A percentile compares a stretch with the other conserved stretches of the same genome.
phyloP scores from a whole-genome alignment of 176 grass and related monocot species.

The Echinochloa phyllopogon region DNA sequence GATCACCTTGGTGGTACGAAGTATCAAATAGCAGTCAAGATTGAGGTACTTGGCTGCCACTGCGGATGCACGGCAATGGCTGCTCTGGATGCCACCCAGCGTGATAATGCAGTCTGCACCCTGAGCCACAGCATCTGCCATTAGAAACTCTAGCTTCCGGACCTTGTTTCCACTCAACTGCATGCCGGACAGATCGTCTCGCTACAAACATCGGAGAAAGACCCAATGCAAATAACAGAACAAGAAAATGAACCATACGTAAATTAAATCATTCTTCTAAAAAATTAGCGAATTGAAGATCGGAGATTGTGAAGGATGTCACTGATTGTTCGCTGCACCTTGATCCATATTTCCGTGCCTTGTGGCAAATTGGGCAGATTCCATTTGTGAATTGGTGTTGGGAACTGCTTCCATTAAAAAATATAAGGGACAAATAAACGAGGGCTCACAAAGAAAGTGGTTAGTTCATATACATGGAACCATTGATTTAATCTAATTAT shows the following conservation, averaged over 20 bases:
- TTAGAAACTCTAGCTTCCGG: slow-evolving; percentile 89
- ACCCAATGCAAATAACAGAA: too few relatives aligned
- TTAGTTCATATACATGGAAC: neutral
- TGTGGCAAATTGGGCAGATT: slow-evolving; percentile 87
- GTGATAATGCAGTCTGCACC: slow-evolving; percentile 80
- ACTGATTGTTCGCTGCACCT: slow-evolving; percentile 44
- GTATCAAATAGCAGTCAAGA: slow-evolving; percentile 87
- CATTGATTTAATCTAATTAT: too few relatives aligned
- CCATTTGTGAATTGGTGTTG: slow-evolving; percentile 95
- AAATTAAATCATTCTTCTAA: too few relatives aligned
- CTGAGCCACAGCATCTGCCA: slow-evolving; percentile 66
- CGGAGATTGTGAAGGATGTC: too few relatives aligned
- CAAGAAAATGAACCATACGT: too few relatives aligned
- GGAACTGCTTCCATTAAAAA: slow-evolving; percentile 57
- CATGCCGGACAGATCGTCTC: slow-evolving; percentile 94
- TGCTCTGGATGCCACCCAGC: slow-evolving; percentile 91
- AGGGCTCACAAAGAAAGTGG: neutral
- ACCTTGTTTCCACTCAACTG: slow-evolving; percentile 96
- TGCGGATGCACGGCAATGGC: slow-evolving; percentile 84
- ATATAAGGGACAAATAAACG: neutral
- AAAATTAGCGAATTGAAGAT: too few relatives aligned
- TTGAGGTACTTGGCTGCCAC: slow-evolving; percentile 93
- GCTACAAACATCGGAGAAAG: slow-evolving; percentile 43
- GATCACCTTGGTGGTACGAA: slow-evolving; percentile 86
- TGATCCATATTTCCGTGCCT: slow-evolving; percentile 95